Evolutionary conservation across 768 basidiomycete genomes (phyloP), one percentile per base, ranked within the genome.

Genomic region (Boletus patriciae): DNA sequence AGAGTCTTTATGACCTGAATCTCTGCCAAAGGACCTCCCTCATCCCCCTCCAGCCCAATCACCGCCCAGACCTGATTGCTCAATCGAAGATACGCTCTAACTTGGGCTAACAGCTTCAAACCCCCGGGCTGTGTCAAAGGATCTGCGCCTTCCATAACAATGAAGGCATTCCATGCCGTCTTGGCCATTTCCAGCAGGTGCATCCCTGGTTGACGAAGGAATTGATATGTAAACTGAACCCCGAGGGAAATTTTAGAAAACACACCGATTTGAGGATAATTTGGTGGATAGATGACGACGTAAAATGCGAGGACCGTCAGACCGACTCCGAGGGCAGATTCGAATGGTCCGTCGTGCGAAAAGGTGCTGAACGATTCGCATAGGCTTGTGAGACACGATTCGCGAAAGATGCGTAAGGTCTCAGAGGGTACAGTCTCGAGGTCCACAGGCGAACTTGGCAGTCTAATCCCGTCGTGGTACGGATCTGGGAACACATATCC

Each of bases 221-320:
- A 29, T 48, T 18, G 19, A 16, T 23, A 29, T n/a, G 41, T n/a
- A n/a, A 51, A 33, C 19, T 10, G 0, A 3, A 10, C 10, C 6
- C 8, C 6, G 23, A 4, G 5, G 16, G 3, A 25, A 27, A 42
- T 29, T 11, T 15, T 16, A 21, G 16, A 15, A 13, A 33, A 68
- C 80, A 60, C 52, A 89, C 91, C 91, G 25, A 86, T 89, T 61
- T 91, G 88, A n/a, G 90, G 91, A 69, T 90, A 91, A 64, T 87
- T 86, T 3, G 71, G 73, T 2, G 91, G 89, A 63, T 93, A 93
- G 45, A 92, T 75, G 50, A 88, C 65, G 12, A 80, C 64, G 68
- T 92, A 93, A 8, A 89, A 71, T 1, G 85, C 85, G 19, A 90
- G 73, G 15, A 91, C 72, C 1, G 81, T 79, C 37, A 77, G 63